Base-by-base conservation (phyloP, 176 grass and related monocot species). In the Pontederia paniculata region DNA sequence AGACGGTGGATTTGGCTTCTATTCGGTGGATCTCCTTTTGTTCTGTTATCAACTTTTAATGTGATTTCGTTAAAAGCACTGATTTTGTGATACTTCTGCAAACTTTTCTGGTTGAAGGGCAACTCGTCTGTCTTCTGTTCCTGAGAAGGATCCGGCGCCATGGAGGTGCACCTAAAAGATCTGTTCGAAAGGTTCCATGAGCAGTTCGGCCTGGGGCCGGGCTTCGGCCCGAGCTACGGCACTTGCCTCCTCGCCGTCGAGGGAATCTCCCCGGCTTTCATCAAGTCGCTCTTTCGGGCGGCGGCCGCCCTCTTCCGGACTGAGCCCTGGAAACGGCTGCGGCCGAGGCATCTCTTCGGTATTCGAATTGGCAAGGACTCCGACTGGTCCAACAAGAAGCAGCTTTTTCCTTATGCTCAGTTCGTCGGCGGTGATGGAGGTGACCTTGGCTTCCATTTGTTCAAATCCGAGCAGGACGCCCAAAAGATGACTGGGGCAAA, bases 101-200 rank as follows among this genome's bases (percentile, higher is more conserved):
- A 6, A 37, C 1, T 37, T 37, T 37, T 37, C 28, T 37, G 28
- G 28, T 37, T 37, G 5, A 5, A 37, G 28, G 28, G 28, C 28
- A 6, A 37, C 7, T 37, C 28, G 1, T 37, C 28, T 37, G 28
- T 37, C 28, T 37, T 37, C 28, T 37, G 28, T 37, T 37, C 28
- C 28, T 37, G 28, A 37, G 5, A 2, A 37, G 7, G 28, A 37
- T 37, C 7, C 28, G 7, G 28, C 70, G 54, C 8, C 57, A 79
- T 79, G 76, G 69, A 79, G 7, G 62, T 61, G 25, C 76, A 73
- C 13, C 76, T 79, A 37, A 73, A 79, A 16, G 69, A 66, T 8
- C 47, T 79, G 42, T 79, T 73, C 37, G 22, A 23, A 8, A 70
- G 69, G 16, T 73, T 61, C 62, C 76, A 79, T n/a, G 57, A 68